Evolutionary conservation across 768 basidiomycete genomes (phyloP).

Genomic region (Calocera viscosa): DNA sequence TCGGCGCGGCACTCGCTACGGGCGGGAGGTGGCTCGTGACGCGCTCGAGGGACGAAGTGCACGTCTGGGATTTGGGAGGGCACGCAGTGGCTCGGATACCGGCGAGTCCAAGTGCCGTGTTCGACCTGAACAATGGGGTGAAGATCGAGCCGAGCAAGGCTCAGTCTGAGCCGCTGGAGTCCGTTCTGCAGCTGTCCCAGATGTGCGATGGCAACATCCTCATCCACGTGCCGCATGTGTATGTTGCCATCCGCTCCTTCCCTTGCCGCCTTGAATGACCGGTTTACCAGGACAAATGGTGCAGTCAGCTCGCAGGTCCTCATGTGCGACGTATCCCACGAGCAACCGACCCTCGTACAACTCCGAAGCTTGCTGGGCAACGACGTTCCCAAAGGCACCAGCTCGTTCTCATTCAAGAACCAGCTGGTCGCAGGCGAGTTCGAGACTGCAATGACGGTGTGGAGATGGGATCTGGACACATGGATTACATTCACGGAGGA

Average conservation of each 20-base stretch:
- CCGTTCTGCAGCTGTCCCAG: not conserved
- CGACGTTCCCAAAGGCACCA: not conserved
- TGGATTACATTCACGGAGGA: slow-evolving; percentile 5
- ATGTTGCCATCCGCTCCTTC: not conserved
- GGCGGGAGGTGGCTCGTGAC: not conserved
- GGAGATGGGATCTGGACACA: not conserved
- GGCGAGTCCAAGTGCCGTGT: not conserved
- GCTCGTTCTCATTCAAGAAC: not conserved
- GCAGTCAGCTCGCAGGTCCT: not conserved
- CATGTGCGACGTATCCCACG: not conserved
- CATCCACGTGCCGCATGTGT: not conserved
- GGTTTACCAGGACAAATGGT: not conserved
- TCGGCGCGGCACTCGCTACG: not conserved
- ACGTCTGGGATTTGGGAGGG: not conserved
- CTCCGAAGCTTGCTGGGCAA: not conserved
- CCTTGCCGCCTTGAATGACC: not conserved
- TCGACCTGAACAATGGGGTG: not conserved
- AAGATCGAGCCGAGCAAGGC: not conserved
- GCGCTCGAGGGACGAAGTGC: not conserved
- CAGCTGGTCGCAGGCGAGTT: not conserved
- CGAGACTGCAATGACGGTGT: not conserved
- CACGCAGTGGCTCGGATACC: not conserved
- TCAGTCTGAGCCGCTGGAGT: not conserved
- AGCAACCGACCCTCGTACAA: not conserved
- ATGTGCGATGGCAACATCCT: not conserved